Percentiles rank a stretch among this genome's conserved stretches.
Evolutionary conservation across 768 basidiomycete genomes (phyloP).

Genomic region (Sarcomyxa edulis): DNA sequence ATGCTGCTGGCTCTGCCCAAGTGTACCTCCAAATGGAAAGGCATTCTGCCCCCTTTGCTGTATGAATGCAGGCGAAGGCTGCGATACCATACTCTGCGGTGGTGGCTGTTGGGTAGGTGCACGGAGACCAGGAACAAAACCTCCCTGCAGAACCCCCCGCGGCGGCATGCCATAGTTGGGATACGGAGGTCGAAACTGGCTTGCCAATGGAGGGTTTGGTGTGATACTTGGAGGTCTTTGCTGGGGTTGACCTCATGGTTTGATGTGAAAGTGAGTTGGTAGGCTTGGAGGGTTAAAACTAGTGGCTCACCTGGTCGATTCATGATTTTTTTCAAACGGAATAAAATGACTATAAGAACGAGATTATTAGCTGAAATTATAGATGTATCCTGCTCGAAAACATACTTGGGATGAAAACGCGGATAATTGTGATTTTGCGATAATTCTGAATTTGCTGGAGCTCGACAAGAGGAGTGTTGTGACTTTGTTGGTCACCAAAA

Average conservation of each 20-base stretch:
- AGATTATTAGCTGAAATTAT: too few species aligned
- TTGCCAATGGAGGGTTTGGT: conserved; percentile 55
- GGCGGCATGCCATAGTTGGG: conserved; percentile 57
- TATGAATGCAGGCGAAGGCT: conserved; percentile 59
- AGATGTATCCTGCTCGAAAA: too few species aligned
- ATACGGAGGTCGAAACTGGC: conserved; percentile 58
- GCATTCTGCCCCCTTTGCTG: conserved; percentile 55
- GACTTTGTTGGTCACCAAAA: too few species aligned
- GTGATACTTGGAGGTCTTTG: conserved; percentile 75
- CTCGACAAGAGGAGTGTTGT: too few species aligned
- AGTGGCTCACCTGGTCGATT: conserved; percentile 52
- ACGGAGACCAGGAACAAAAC: conserved; percentile 55
- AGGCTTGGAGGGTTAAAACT: conserved; percentile 10
- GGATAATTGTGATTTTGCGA: too few species aligned
- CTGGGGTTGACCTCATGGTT: conserved; percentile 64
- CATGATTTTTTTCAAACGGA: conserved; percentile 35
- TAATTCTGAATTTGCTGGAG: too few species aligned
- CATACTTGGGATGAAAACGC: too few species aligned
- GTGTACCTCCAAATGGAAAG: conserved; percentile 61
- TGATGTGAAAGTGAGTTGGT: conserved; percentile 6
- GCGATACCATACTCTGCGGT: conserved; percentile 49
- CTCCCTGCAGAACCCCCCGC: conserved; percentile 46
- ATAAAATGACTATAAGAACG: conserved; percentile 16
- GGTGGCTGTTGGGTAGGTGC: conserved; percentile 49
- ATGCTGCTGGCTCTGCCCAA: conserved; percentile 35